Conservation (phyloP, 805 yeast species). For the Vanderwaltozyma verrucispora region DNA sequence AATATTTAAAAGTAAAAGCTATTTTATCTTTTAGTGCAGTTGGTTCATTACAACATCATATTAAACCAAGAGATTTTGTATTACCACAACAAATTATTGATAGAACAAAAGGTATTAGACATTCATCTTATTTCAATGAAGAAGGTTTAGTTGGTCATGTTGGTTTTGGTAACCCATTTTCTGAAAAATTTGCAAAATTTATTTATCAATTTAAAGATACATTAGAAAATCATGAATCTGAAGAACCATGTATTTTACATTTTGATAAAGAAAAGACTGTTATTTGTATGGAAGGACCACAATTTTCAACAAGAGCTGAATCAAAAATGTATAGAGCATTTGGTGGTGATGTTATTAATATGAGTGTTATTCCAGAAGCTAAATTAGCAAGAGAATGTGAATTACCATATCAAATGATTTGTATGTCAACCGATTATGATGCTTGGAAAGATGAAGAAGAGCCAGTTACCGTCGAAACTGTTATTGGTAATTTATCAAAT, state of each 20-base stretch:
- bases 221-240: slow-evolving; percentile 42
- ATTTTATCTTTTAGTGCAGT: slow-evolving; percentile 92
- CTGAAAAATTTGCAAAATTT: slow-evolving; percentile 54
- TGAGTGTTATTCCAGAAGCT: slow-evolving; percentile 96
- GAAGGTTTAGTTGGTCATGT: slow-evolving; percentile 95
- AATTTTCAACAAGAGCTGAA: slow-evolving; percentile 94
- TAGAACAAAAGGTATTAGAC: slow-evolving; percentile 91
- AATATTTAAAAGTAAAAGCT: slow-evolving; percentile 75
- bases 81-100: slow-evolving; percentile 93
- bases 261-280: slow-evolving; percentile 65
- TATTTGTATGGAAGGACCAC: slow-evolving; percentile 99
- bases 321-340: slow-evolving; percentile 73
- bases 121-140: slow-evolving; percentile 75
- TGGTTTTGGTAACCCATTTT: slow-evolving; percentile 95
- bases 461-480: slow-evolving; percentile 97
- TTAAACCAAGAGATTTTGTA: slow-evolving; percentile 93
- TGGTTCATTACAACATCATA: slow-evolving; percentile 83
- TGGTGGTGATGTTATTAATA: slow-evolving; percentile 94
- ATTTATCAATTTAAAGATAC: slow-evolving; percentile 50
- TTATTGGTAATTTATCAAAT: slow-evolving; percentile 80
- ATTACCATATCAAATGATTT: slow-evolving; percentile 92
- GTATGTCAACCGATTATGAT: slow-evolving; percentile 98
- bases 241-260: slow-evolving; percentile 58
- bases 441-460: slow-evolving; percentile 96
- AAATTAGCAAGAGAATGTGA: slow-evolving; percentile 97